phyloP scores from a whole-genome alignment of 2,329 filamentous ascomycete species.

The Paraconiothyrium brasiliense region DNA sequence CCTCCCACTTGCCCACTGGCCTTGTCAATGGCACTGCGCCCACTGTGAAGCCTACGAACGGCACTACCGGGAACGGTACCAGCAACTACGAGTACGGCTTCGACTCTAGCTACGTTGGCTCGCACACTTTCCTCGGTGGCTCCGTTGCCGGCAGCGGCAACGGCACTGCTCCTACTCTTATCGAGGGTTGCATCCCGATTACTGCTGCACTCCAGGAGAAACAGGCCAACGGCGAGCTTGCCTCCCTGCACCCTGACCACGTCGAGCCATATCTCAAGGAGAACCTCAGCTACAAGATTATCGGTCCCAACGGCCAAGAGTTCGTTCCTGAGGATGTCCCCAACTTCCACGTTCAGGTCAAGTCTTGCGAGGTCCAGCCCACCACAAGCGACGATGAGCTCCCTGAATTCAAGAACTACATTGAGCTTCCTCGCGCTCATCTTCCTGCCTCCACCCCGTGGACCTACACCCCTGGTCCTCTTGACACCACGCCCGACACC shows the following conservation, averaged over 20 bases:
- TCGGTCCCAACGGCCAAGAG: constrained; percentile 41
- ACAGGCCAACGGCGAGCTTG: constrained; percentile 39
- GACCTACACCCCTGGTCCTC: constrained; percentile 33
- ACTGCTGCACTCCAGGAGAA: constrained; percentile 48
- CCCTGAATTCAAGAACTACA: constrained; percentile 40
- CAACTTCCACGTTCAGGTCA: constrained; percentile 46
- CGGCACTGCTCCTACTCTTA: constrained; percentile 38
- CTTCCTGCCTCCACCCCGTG: constrained; percentile 44
- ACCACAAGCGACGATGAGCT: constrained; percentile 37
- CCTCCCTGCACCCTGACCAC: constrained; percentile 42
- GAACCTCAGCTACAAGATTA: constrained; percentile 48
- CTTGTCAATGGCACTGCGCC: constrained; percentile 28
- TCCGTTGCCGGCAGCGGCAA: constrained; percentile 36
- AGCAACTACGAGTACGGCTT: constrained; percentile 37
- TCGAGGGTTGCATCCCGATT: constrained; percentile 44
- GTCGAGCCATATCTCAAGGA: constrained; percentile 46
- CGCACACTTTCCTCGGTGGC: constrained; percentile 44
- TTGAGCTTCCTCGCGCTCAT: constrained; percentile 36
- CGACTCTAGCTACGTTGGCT: constrained; percentile 46
- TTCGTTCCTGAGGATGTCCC: constrained; percentile 39
- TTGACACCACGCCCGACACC: constrained; percentile 14
- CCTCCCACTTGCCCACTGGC: constrained; percentile 23
- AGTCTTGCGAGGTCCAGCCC: constrained; percentile 42
- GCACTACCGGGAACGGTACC: constrained; percentile 32
- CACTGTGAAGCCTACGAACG: constrained; percentile 28